Conservation (phyloP, 768 basidiomycete species). For the Neoboletus subvelutipes region DNA sequence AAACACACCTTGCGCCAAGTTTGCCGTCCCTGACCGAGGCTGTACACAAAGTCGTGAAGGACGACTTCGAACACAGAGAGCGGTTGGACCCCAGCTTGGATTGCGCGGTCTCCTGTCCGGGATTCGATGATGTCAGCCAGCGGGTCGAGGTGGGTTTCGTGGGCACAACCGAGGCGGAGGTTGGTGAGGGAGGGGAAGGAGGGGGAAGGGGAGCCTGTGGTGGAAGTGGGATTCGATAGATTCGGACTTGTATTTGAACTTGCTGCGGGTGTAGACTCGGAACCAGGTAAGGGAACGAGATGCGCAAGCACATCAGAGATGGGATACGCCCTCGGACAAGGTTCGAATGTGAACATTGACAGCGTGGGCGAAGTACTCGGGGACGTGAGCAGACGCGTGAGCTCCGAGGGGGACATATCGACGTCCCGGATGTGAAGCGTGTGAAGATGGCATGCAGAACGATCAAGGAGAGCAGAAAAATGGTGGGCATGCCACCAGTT, state of each 20-base stretch:
- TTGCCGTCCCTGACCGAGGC: conserved; percentile 7
- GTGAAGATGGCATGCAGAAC: conserved; percentile 20
- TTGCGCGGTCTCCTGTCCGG: conserved; percentile 16
- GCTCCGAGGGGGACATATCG: conserved; percentile 24
- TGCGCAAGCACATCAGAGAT: conserved; percentile 20
- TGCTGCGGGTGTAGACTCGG: not conserved
- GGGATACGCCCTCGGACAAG: conserved; percentile 19
- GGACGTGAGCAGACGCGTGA: conserved; percentile 19
- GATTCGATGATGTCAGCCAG: conserved; percentile 20
- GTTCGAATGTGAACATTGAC: conserved; percentile 25
- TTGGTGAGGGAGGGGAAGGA: conserved; percentile 17
- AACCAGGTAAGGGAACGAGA: not conserved
- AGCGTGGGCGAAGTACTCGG: conserved; percentile 17
- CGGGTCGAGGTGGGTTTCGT: conserved; percentile 17
- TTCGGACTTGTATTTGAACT: not conserved
- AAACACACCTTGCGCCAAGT: conserved; percentile 19
- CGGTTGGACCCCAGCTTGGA: conserved; percentile 5
- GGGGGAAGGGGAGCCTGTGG: not conserved
- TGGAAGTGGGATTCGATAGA: not conserved
- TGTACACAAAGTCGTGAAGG: conserved; percentile 24
- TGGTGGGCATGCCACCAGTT: conserved; percentile 25
- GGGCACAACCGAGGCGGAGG: conserved; percentile 23
- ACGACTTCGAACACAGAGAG: conserved; percentile 23
- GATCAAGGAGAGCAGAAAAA: conserved; percentile 24
- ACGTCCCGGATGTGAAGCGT: conserved; percentile 21